A percentile compares a stretch with the other conserved stretches of the same genome.
Conservation (phyloP, 495 filamentous ascomycete genomes). For the Penicillium robsamsonii region DNA sequence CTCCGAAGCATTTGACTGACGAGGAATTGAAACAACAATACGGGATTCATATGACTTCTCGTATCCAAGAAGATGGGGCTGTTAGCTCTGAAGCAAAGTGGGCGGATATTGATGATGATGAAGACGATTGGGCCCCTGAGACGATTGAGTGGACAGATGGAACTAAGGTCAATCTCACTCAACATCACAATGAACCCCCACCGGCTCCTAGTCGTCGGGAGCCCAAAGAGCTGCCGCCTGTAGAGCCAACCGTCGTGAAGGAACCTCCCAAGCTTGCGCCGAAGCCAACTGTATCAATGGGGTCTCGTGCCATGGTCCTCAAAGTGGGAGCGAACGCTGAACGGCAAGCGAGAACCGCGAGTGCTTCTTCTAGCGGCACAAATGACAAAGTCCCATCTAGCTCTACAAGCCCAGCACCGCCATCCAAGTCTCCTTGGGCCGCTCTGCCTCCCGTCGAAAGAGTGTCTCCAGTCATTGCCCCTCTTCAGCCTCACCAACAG, state of each 20-base stretch:
- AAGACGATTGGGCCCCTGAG: conserved; percentile 97
- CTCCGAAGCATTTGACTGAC: conserved; percentile 91
- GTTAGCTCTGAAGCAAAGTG: conserved; percentile 81
- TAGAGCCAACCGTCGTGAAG: conserved; percentile 24
- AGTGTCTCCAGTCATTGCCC: conserved; percentile 62
- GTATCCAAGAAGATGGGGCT: conserved; percentile 77
- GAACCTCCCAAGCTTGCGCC: conserved; percentile 36
- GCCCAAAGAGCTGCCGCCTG: conserved; percentile 24
- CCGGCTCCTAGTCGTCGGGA: conserved; percentile 28
- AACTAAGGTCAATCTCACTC: conserved; percentile 81
- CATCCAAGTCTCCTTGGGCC: conserved; percentile 90
- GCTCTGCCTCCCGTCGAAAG: conserved; percentile 79
- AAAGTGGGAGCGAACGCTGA: conserved; percentile 51
- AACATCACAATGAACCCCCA: conserved; percentile 34
- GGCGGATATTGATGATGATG: conserved; percentile 98
- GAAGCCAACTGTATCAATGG: conserved; percentile 49
- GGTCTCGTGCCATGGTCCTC: conserved; percentile 54
- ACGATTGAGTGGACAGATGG: conserved; percentile 97
- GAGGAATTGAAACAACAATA: conserved; percentile 95
- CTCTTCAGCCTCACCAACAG: conserved; percentile 34
- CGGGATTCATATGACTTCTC: conserved; percentile 92
- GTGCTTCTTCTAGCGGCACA: conserved; percentile 63
- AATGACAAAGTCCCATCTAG: conserved; percentile 74
- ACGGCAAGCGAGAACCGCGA: conserved; percentile 49
- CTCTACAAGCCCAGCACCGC: conserved; percentile 73